These are phyloP conservation scores for Venturia oleaginea DNA, from an alignment of 2,329 filamentous ascomycete species.

Conservation along the genomic window DNA sequence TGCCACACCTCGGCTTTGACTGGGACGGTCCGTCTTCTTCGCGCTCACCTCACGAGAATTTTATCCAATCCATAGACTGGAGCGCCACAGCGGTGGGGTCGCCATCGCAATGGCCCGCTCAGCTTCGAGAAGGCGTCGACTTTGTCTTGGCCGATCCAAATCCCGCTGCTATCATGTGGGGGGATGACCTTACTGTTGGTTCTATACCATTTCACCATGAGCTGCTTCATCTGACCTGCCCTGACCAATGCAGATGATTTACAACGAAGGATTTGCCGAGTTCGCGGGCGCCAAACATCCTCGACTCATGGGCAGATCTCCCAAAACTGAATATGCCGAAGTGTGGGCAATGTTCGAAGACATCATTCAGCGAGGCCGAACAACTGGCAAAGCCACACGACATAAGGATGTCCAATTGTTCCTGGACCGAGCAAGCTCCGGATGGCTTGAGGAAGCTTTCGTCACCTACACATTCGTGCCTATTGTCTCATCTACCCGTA, in stretches of 20 bases:
- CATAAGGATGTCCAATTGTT: conserved; percentile 23
- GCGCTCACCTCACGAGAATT: background rate
- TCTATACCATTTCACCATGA: background rate
- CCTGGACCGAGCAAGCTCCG: conserved; percentile 18
- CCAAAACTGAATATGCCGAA: conserved; percentile 6
- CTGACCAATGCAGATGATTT: conserved; percentile 7
- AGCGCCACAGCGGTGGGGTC: background rate
- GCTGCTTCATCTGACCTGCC: background rate
- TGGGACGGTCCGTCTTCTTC: background rate
- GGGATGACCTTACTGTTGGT: conserved; percentile 3
- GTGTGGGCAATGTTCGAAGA: conserved; percentile 4
- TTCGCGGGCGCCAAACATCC: conserved; percentile 9
- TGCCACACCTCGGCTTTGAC: conserved; percentile 5
- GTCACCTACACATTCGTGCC: conserved; percentile 37
- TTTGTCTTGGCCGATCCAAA: conserved; percentile 1
- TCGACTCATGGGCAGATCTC: background rate
- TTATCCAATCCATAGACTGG: conserved; percentile 5
- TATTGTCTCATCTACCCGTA: conserved; percentile 29
- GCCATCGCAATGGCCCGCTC: background rate
- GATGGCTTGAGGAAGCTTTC: conserved; percentile 21
- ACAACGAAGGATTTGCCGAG: conserved; percentile 8
- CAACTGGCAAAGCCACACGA: conserved; percentile 22
- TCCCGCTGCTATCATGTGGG: conserved; percentile 8
- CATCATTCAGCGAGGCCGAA: conserved; percentile 5
- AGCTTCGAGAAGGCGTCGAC: background rate